Percentiles rank a stretch among this genome's conserved stretches.
These are phyloP conservation scores for Solanum appendiculatum DNA, from an alignment of 257 asterid species.

Conservation along the genomic window DNA sequence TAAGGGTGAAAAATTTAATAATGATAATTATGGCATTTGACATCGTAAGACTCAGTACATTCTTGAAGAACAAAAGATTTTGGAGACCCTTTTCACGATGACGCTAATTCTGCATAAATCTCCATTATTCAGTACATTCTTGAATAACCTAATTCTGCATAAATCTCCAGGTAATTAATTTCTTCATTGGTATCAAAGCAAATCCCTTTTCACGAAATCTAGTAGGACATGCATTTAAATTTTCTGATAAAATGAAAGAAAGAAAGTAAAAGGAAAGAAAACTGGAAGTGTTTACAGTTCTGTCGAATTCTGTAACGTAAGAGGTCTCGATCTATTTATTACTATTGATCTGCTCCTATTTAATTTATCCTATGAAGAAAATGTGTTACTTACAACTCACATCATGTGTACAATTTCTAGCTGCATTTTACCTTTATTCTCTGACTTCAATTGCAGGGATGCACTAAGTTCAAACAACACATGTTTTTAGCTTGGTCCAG, in stretches of 20 bases:
- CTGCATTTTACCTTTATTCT: background rate
- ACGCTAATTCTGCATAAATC: too few species aligned
- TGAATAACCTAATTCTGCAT: too few species aligned
- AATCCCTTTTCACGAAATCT: background rate
- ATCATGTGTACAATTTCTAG: background rate
- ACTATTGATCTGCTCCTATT: background rate
- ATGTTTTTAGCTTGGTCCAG: background rate
- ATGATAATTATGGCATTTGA: too few species aligned
- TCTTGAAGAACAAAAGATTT: too few species aligned
- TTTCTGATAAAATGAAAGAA: background rate
- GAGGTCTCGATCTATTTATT: background rate
- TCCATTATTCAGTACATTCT: too few species aligned
- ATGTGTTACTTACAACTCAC: background rate
- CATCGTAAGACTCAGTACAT: too few species aligned
- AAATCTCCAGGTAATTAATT: too few species aligned
- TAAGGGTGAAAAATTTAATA: too few species aligned
- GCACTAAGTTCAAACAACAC: background rate
- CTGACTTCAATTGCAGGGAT: background rate
- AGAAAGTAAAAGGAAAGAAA: background rate
- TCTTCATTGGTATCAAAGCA: too few species aligned
- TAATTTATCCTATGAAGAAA: background rate
- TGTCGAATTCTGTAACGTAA: background rate
- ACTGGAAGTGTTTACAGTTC: background rate
- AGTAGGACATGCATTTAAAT: background rate
- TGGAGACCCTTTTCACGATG: too few species aligned